These are phyloP conservation scores for Blastomyces emzantsi DNA, from an alignment of 2,329 filamentous ascomycete genomes.

Conservation along the genomic window DNA sequence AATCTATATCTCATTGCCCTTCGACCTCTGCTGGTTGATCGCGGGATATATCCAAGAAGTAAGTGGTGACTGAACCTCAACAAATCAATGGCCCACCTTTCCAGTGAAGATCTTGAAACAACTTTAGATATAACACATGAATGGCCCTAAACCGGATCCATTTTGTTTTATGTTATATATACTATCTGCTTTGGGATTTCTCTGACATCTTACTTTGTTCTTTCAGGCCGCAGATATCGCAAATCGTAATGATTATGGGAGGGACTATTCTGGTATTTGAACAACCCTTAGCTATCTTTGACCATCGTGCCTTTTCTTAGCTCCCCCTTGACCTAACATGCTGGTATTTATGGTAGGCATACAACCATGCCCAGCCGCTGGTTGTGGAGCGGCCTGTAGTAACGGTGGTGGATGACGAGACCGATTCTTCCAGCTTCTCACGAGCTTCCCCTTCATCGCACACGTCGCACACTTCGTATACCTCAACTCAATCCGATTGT, in stretches of 20 bases:
- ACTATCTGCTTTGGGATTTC: not conserved
- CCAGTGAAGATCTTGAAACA: not conserved
- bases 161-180: not conserved
- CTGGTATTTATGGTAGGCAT: constrained; percentile 3
- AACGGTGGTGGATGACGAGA: not conserved
- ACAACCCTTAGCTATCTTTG: not conserved
- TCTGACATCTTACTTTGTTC: not conserved
- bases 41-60: not conserved
- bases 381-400: not conserved
- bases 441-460: not conserved
- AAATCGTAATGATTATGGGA: not conserved
- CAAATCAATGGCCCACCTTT: no score
- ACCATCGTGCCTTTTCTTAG: not conserved
- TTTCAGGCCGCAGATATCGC: not conserved
- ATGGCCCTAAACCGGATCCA: not conserved
- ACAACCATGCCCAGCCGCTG: not conserved
- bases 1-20: not conserved
- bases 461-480: not conserved
- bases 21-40: not conserved
- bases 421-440: not conserved
- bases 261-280: constrained; percentile 3
- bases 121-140: not conserved
- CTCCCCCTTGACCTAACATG: not conserved
- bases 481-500: not conserved
- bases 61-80: not conserved